Evolutionary conservation across 2,329 filamentous ascomycete genomes (phyloP).

Genomic region (Pyrenochaeta sp.): DNA sequence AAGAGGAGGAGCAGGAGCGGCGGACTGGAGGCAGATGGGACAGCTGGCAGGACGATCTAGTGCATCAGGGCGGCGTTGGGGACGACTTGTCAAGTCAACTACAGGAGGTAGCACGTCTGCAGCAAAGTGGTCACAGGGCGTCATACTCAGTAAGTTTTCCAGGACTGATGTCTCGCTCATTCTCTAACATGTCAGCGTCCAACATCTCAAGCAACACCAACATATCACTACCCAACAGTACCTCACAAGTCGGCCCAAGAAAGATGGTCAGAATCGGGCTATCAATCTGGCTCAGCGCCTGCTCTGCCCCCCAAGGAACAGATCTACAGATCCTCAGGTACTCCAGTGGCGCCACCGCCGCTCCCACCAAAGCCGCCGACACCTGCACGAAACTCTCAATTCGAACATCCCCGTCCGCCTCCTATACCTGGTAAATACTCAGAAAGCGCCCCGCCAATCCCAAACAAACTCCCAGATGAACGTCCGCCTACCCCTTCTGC

Average conservation of each 20-base stretch:
- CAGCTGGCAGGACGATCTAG: constrained; percentile 58
- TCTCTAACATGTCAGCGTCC: constrained; percentile 33
- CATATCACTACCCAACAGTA: constrained; percentile 57
- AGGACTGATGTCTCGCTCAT: not conserved
- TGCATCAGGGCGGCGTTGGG: constrained; percentile 38
- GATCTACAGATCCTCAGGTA: constrained; percentile 34
- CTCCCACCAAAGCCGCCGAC: constrained; percentile 40
- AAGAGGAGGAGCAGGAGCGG: constrained; percentile 66
- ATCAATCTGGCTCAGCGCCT: constrained; percentile 39
- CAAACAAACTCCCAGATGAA: constrained; percentile 42
- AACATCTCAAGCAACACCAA: constrained; percentile 33
- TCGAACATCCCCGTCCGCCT: constrained; percentile 27
- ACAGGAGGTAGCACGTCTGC: constrained; percentile 57
- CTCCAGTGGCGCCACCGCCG: constrained; percentile 32
- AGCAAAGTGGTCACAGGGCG: constrained; percentile 33
- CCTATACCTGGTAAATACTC: constrained; percentile 40
- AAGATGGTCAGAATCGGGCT: constrained; percentile 38
- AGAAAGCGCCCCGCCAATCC: constrained; percentile 40
- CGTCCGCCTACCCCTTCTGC: constrained; percentile 42
- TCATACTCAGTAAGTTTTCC: constrained; percentile 33
- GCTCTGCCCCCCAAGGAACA: constrained; percentile 49
- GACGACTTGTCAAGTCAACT: constrained; percentile 64
- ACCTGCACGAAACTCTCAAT: constrained; percentile 20
- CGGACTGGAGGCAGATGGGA: constrained; percentile 64
- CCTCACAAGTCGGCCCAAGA: constrained; percentile 51